Evolutionary conservation across 2,329 filamentous ascomycete genomes (phyloP), one percentile per base, ranked within the genome.

Genomic region (Phyllosticta citriasiana): DNA sequence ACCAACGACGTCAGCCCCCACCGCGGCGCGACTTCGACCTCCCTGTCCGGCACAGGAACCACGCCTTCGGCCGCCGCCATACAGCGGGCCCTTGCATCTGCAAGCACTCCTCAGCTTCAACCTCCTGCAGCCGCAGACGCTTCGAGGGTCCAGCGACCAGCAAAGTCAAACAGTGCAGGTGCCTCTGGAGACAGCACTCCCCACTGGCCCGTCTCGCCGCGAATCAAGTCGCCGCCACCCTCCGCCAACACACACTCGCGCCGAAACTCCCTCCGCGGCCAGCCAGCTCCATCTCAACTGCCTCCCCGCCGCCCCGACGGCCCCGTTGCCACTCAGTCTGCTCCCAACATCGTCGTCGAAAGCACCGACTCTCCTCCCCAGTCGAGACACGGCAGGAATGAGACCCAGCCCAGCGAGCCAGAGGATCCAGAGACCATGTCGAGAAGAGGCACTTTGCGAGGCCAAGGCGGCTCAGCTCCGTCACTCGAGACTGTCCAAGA

Each of bases 401-500:
- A 61, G 9, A 53, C 47, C n/a, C 47, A 30, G 16, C 50, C 59
- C 9, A 72, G 68, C 66, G 74, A 74, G 59, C 65, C 68, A 30
- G 75, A 76, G 19, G 70, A 74, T 59, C 73, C 76, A 59, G 64
- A 67, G 50, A 65, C 65, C 25, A 70, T 74, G 55, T 53, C 35
- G 24, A 33, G 58, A 50, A 79, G 79, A 65, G 70, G 67, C 14
- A 68, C 73, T 12, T 68, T 73, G 70, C 84, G 86, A 65, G 83
- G 81, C 63, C 79, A 81, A 58, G 84, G 80, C 70, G 82, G 80
- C 57, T 66, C 64, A 62, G 82, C 80, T 57, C 82, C 86, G 56
- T 84, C 84, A 55, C 77, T 97, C 62, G 93, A 96, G 75, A 97
- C 94, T 0, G 93, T 97, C 16, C 88, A 96, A 71, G 93, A 97